phyloP scores from a whole-genome alignment of 176 grass and related monocot species.

The Alopecurus myosuroides region DNA sequence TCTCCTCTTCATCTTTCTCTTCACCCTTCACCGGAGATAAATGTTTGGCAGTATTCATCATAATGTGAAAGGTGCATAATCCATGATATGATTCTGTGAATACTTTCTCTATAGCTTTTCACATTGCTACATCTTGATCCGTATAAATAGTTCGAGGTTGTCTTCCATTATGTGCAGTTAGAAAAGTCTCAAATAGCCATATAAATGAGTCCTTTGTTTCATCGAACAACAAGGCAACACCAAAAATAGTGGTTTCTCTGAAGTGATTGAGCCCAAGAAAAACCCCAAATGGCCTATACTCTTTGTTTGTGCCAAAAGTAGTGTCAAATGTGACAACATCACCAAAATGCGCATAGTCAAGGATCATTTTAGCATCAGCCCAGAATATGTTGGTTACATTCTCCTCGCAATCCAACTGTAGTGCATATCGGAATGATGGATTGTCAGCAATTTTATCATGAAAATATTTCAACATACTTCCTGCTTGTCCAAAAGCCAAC shows the following conservation, averaged over 20 bases:
- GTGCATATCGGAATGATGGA: too few species aligned
- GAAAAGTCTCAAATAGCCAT: conserved; percentile 38
- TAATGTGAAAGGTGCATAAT: too few species aligned
- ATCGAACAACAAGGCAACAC: too few species aligned
- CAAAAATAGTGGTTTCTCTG: background rate
- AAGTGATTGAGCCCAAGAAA: too few species aligned
- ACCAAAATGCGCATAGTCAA: background rate
- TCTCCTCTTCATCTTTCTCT: conserved; percentile 1
- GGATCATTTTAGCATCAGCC: background rate
- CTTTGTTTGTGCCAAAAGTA: too few species aligned
- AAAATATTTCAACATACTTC: background rate
- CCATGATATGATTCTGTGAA: background rate
- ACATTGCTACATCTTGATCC: conserved; percentile 10
- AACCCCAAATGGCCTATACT: too few species aligned
- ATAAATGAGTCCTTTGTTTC: background rate
- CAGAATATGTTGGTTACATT: background rate
- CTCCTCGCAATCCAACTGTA: too few species aligned
- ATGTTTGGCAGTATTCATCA: too few species aligned
- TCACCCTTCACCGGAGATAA: background rate
- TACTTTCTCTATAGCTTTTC: conserved; percentile 5
- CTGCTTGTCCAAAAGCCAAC: background rate
- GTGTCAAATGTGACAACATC: background rate
- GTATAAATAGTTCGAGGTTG: too few species aligned
- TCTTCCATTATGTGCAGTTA: conserved; percentile 13
- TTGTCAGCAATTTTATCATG: background rate